Conservation (phyloP, 192 early-diverging fungal genomes). For the Dissophora globulifera region DNA sequence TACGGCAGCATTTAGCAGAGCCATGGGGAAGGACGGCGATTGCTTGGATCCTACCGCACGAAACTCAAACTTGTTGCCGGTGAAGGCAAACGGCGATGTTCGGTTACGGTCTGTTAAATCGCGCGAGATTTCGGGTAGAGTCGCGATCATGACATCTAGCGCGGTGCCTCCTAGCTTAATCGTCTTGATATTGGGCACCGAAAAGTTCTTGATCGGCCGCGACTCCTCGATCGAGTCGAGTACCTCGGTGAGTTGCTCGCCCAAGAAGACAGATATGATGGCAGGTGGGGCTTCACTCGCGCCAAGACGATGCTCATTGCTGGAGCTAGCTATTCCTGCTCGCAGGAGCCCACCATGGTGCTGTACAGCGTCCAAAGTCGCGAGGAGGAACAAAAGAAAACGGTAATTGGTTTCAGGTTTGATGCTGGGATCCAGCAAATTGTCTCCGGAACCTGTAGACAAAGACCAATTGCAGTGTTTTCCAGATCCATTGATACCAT, state of each 20-base stretch:
- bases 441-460: slow-evolving; percentile 94
- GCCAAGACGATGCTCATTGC: slow-evolving; percentile 98
- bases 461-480: slow-evolving; percentile 99
- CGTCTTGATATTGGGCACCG: slow-evolving; percentile 88
- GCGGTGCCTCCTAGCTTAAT: slow-evolving; percentile 96
- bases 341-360: slow-evolving; percentile 93
- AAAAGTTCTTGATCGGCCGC: slow-evolving; percentile 87
- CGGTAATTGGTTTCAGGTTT: slow-evolving; percentile 98
- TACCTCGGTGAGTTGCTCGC: slow-evolving; percentile 96
- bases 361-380: slow-evolving; percentile 90
- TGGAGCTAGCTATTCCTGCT: slow-evolving; percentile 90
- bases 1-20: slow-evolving; percentile 92
- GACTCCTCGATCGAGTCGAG: slow-evolving; percentile 91
- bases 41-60: slow-evolving; percentile 98
- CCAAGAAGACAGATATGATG: slow-evolving; percentile 97
- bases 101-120: slow-evolving; percentile 99
- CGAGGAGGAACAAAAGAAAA: slow-evolving; percentile 95
- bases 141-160: slow-evolving; percentile 93
- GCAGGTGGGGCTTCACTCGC: slow-evolving; percentile 98
- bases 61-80: slow-evolving; percentile 99
- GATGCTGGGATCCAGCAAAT: slow-evolving; percentile 95
- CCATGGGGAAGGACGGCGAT: slow-evolving; percentile 95
- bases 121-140: slow-evolving; percentile 89
- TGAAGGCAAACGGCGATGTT: slow-evolving; percentile 99
- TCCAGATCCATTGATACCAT: slow-evolving; percentile 97